phyloP scores from a whole-genome alignment of 768 basidiomycete genomes.

The Tephrocybe sp. region DNA sequence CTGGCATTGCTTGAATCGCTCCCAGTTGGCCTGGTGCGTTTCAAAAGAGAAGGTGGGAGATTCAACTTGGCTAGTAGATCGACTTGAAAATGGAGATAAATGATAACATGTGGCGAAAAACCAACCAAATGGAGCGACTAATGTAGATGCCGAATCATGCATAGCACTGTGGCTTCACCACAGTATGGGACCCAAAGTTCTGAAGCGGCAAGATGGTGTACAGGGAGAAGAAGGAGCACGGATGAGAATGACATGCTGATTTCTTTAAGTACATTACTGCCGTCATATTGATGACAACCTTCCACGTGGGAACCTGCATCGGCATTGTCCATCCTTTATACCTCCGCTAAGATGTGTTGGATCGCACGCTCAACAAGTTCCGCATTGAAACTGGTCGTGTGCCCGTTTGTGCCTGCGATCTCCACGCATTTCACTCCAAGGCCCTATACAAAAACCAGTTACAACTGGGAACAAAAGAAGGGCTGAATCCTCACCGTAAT shows the following conservation, averaged over 20 bases:
- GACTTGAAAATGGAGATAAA: not conserved
- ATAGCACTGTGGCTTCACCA: not conserved
- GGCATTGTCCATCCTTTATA: not conserved
- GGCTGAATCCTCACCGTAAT: slow-evolving; percentile 55
- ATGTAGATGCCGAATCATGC: not conserved
- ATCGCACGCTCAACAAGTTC: slow-evolving; percentile 44
- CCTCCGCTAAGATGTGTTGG: slow-evolving; percentile 24
- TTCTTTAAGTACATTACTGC: slow-evolving; percentile 11
- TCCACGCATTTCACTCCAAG: slow-evolving; percentile 62
- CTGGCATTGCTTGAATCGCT: slow-evolving; percentile 7
- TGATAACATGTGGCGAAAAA: slow-evolving; percentile 1
- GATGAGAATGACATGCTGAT: slow-evolving; percentile 1
- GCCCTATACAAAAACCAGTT: slow-evolving; percentile 32
- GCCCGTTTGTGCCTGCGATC: slow-evolving; percentile 32
- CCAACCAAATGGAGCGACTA: slow-evolving; percentile 6
- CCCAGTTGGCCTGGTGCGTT: slow-evolving; percentile 1
- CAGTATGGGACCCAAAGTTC: not conserved
- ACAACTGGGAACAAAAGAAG: not conserved
- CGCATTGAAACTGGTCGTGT: slow-evolving; percentile 42
- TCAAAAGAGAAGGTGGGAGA: not conserved
- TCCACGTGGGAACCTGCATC: slow-evolving; percentile 13
- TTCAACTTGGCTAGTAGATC: not conserved
- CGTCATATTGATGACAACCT: slow-evolving; percentile 12
- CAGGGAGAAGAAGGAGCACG: not conserved
- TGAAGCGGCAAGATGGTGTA: not conserved